These are phyloP conservation scores for Boletellus deceptivus DNA, from an alignment of 1,284 basidiomycete species.

Conservation along the genomic window DNA sequence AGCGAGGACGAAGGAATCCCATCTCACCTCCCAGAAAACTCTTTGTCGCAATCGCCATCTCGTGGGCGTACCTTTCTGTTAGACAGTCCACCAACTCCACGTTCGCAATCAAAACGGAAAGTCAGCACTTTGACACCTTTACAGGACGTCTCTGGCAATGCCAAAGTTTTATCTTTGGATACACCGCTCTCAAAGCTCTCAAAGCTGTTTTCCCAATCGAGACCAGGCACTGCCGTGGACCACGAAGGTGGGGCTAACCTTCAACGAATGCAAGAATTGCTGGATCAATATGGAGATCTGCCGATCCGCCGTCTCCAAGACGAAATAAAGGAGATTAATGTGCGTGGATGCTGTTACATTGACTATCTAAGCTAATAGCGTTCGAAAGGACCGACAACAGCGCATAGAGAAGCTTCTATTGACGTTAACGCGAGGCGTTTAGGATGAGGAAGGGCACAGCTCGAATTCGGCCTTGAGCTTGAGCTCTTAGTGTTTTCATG, in stretches of 20 bases:
- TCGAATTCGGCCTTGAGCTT: neutral
- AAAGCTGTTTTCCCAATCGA: constrained; percentile 26
- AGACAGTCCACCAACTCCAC: constrained; percentile 13
- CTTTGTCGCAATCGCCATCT: constrained; percentile 11
- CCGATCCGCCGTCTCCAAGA: constrained; percentile 66
- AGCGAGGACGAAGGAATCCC: constrained; percentile 28
- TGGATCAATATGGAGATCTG: constrained; percentile 60
- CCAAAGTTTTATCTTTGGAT: constrained; percentile 31
- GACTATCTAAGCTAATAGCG: constrained; percentile 2
- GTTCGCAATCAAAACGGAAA: constrained; percentile 26
- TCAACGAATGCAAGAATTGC: constrained; percentile 53
- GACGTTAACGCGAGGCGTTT: constrained; percentile 49
- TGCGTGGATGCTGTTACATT: constrained; percentile 28
- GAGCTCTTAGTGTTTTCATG: no score
- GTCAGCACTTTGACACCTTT: constrained; percentile 27
- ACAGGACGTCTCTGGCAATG: constrained; percentile 29
- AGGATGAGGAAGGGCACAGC: constrained; percentile 19
- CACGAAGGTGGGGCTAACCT: constrained; percentile 42
- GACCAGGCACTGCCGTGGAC: constrained; percentile 16
- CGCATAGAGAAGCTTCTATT: constrained; percentile 71
- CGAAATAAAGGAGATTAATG: constrained; percentile 80
- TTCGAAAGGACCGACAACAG: constrained; percentile 65
- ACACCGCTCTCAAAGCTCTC: constrained; percentile 27
- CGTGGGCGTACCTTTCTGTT: constrained; percentile 1
- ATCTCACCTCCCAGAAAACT: constrained; percentile 13